Evolutionary conservation across 73 alveolate species (phyloP), one percentile per base, ranked within the genome.

Genomic region (Symbiodinium pilosum): DNA sequence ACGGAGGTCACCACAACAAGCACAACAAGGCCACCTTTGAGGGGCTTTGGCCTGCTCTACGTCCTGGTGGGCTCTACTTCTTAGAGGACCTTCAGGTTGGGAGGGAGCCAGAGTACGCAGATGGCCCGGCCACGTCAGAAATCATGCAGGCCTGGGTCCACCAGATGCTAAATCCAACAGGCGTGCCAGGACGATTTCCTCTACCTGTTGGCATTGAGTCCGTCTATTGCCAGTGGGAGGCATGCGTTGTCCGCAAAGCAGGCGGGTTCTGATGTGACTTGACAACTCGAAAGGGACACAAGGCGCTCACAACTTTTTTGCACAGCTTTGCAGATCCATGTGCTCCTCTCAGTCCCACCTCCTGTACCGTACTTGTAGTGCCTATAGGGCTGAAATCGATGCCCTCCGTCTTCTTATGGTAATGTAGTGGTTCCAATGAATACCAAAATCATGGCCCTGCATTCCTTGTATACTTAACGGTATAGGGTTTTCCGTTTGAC

Each of bases 111-210:
- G 39, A 24, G 41, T 64, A 64, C 34, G 81, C 81, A 64, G 38
- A 64, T 64, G 81, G 81, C 38, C 81, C 81, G 12, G 41, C 81
- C 3, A 64, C 81, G 30, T 64, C 81, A 4, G 81, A 64, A 28
- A 64, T 64, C 39, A 64, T 64, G 81, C 81, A 64, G 38, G 41
- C 81, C 38, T 64, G 81, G 81, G 81, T 64, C 21, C 81, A 64
- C 18, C 38, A 64, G 38, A 64, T 64, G 81, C 0, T 64, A 1
- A 26, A 20, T 64, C 73, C 73, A 5, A 0, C 81, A 14, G 30
- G 4, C 3, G 81, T 38, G 3, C 1, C 38, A 26, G 81, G 81
- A 28, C 41, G 41, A 28, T 64, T 64, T 4, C 81, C 81, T 64
- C 81, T 64, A 0, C 40, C 81, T 20, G 38, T 1, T 18, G 81